Evolutionary conservation across 441 rosid genomes (phyloP), one percentile per base, ranked within the genome.

Genomic region (Syzygium syzygioides): DNA sequence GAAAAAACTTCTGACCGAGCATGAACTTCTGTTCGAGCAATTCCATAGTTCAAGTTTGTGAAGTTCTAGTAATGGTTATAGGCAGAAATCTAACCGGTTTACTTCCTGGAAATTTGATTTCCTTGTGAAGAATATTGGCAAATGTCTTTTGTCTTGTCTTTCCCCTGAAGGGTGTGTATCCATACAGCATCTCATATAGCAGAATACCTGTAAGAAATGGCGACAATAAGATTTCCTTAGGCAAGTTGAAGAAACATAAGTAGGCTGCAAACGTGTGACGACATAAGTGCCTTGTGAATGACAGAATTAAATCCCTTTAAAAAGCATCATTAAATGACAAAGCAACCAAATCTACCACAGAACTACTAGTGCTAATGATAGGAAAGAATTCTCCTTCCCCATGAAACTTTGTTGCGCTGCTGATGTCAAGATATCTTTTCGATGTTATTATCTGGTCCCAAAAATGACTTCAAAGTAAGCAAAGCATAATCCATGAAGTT

Each of bases 111-210:
- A 97, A 98, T 91, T 96, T 98, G 30, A 98, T 93, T 87, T 96
- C 98, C 90, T 97, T 98, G 88, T 95, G 98, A 83, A 98, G 97
- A 90, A 98, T 91, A 92, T 98, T 97, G 89, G 98, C 92, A 89
- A 98, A 98, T 85, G 99, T 96, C 94, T 95, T 98, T 87, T 98
- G 99, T 91, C 99, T 94, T 15, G 98, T 95, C 93, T 94, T 98
- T 68, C 99, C 99, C 91, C 99, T 95, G 87, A 98, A 97, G 41
- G 99, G 99, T 90, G 99, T 98, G 90, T 96, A 95, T 91, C 99
- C 99, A 90, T 98, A 98, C 34, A 98, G 92, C 99, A 98, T 98
- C 91, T 98, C 99, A 55, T 95, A 98, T 55, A 98, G 91, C 90
- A 98, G 99, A 88, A 97, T 95, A 37, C 98, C 98, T 96, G 90